Conservation (phyloP, 208 protist genomes). For the Wallacemonas collosoma region DNA sequence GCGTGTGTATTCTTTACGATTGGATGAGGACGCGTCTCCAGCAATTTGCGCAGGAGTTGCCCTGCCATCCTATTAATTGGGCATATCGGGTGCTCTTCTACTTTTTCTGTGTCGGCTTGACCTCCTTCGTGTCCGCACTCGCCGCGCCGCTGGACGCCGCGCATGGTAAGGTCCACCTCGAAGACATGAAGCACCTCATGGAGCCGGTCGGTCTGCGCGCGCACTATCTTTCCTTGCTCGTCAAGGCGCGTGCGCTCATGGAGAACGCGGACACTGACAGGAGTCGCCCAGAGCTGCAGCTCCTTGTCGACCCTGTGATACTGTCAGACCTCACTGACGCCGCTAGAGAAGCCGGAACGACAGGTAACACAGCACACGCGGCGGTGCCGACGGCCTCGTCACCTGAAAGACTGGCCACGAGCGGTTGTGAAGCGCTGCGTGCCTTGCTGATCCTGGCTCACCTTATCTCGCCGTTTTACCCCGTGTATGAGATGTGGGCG, state of each 20-base stretch:
- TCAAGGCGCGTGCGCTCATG: not conserved
- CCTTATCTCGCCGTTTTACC: conserved; percentile 76
- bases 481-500: conserved; percentile 76
- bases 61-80: conserved; percentile 67
- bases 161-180: not conserved
- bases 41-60: conserved; percentile 24
- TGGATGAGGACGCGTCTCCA: conserved; percentile 47
- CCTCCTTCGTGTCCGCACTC: conserved; percentile 29
- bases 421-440: conserved; percentile 60
- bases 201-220: conserved; percentile 22
- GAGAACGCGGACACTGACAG: not conserved
- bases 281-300: not conserved
- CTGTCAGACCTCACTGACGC: not conserved
- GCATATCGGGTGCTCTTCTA: conserved; percentile 72
- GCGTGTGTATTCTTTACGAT: conserved; percentile 21
- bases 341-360: too few species aligned
- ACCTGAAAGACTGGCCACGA: not conserved
- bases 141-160: conserved; percentile 1
- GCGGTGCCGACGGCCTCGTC: too few species aligned
- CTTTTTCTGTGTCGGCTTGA: conserved; percentile 62
- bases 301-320: not conserved
- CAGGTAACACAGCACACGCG: too few species aligned
- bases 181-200: conserved; percentile 26
- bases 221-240: conserved; percentile 24
- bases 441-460: conserved; percentile 49